phyloP scores from a whole-genome alignment of 1,284 basidiomycete genomes.

The Abortiporus biennis region DNA sequence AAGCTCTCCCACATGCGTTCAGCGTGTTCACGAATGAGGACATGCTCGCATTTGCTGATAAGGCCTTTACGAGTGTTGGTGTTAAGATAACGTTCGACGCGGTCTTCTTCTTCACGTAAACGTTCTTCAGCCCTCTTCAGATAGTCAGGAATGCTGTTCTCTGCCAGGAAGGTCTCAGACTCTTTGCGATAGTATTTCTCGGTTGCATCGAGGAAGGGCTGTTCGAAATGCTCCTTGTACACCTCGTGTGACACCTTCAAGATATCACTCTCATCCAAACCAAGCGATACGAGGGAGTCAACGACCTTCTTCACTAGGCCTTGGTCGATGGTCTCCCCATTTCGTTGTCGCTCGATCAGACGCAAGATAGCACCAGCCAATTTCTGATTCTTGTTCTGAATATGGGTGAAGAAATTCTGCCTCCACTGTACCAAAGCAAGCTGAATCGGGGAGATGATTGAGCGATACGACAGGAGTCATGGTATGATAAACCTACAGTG shows the following conservation, averaged over 20 bases:
- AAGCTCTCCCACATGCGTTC: constrained; percentile 94
- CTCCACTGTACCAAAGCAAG: constrained; percentile 97
- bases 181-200: constrained; percentile 91
- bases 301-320: constrained; percentile 94
- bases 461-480: neutral
- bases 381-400: constrained; percentile 77
- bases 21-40: constrained; percentile 86
- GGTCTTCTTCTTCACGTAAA: constrained; percentile 90
- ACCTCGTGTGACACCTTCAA: constrained; percentile 93
- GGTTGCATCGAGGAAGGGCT: constrained; percentile 84
- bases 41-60: constrained; percentile 87
- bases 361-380: constrained; percentile 86
- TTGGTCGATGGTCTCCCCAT: constrained; percentile 93
- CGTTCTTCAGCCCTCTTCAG: constrained; percentile 94
- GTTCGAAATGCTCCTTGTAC: constrained; percentile 90
- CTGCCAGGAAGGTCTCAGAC: constrained; percentile 84
- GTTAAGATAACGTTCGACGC: constrained; percentile 93
- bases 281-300: constrained; percentile 94
- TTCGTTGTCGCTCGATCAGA: constrained; percentile 89
- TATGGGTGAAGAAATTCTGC: constrained; percentile 82
- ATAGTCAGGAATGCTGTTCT: constrained; percentile 94
- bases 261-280: constrained; percentile 86
- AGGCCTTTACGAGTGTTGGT: constrained; percentile 83
- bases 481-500: constrained; percentile 60
- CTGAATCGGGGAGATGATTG: constrained; percentile 34